Conservation (phyloP, 495 filamentous ascomycete genomes). For the Penicillium egyptiacum region DNA sequence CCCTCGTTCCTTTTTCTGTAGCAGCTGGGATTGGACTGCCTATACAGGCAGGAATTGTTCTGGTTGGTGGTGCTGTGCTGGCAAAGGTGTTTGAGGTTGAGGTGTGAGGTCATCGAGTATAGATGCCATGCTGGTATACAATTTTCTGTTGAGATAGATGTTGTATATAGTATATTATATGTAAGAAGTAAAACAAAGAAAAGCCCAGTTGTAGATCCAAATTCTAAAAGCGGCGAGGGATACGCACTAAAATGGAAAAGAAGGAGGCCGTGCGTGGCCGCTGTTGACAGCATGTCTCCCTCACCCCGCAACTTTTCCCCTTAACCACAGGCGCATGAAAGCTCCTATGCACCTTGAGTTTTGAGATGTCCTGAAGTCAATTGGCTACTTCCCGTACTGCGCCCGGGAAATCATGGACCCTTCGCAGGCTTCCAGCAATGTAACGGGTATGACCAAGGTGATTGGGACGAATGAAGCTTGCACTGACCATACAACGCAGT, state of each 20-base stretch:
- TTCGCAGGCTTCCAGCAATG: conserved; percentile 51
- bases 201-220: conserved; percentile 3
- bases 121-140: background rate
- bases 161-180: too few species aligned
- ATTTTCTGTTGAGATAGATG: background rate
- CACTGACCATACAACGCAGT: conserved; percentile 32
- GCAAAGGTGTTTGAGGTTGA: conserved; percentile 19
- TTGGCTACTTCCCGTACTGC: conserved; percentile 31
- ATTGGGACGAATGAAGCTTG: conserved; percentile 3
- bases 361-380: conserved; percentile 33
- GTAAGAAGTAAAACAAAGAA: background rate
- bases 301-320: conserved; percentile 12
- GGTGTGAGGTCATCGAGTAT: conserved; percentile 4
- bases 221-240: conserved; percentile 9
- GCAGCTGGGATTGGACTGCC: conserved; percentile 12
- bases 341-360: conserved; percentile 2
- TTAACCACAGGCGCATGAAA: conserved; percentile 3
- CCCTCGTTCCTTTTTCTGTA: conserved; percentile 22
- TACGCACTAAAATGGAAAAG: conserved; percentile 10
- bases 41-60: conserved; percentile 4
- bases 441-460: conserved; percentile 43
- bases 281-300: conserved; percentile 13
- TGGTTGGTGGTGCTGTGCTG: conserved; percentile 10
- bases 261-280: conserved; percentile 12
- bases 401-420: conserved; percentile 47